These are phyloP conservation scores for Mrakia frigida DNA, from an alignment of 768 basidiomycete species.

Conservation along the genomic window DNA sequence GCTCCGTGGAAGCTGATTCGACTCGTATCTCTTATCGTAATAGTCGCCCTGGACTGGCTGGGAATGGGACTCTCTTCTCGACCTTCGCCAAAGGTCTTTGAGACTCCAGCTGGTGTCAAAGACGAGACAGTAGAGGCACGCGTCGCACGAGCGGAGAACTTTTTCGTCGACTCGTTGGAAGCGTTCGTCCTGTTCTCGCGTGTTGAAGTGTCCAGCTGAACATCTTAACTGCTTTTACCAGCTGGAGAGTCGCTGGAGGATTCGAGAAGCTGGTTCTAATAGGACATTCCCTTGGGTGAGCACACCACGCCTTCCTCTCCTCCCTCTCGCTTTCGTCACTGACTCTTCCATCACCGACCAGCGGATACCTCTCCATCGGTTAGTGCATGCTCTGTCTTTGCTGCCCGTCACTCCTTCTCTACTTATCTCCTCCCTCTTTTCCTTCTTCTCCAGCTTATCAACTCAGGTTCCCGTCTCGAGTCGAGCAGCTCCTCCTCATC, in stretches of 20 bases:
- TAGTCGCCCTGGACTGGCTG: conserved; percentile 80
- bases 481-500: conserved; percentile 78
- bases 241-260: conserved; percentile 67
- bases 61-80: conserved; percentile 93
- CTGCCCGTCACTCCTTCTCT: too few relatives aligned
- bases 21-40: too few relatives aligned
- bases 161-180: conserved; percentile 70
- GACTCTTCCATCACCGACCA: too few relatives aligned
- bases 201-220: neutral
- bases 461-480: conserved; percentile 72
- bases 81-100: conserved; percentile 60
- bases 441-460: conserved; percentile 59
- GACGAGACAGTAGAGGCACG: conserved; percentile 55
- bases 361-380: too few relatives aligned
- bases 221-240: neutral
- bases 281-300: conserved; percentile 73
- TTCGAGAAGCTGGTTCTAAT: conserved; percentile 81
- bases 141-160: conserved; percentile 47
- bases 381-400: too few relatives aligned
- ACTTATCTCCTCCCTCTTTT: neutral
- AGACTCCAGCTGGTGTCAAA: conserved; percentile 48
- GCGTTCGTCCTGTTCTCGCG: conserved; percentile 48
- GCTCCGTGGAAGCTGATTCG: neutral
- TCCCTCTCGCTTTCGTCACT: too few relatives aligned
- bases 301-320: neutral